Base-by-base conservation (phyloP, 2,329 filamentous ascomycete species). In the Pleochaeta shiraiana region DNA sequence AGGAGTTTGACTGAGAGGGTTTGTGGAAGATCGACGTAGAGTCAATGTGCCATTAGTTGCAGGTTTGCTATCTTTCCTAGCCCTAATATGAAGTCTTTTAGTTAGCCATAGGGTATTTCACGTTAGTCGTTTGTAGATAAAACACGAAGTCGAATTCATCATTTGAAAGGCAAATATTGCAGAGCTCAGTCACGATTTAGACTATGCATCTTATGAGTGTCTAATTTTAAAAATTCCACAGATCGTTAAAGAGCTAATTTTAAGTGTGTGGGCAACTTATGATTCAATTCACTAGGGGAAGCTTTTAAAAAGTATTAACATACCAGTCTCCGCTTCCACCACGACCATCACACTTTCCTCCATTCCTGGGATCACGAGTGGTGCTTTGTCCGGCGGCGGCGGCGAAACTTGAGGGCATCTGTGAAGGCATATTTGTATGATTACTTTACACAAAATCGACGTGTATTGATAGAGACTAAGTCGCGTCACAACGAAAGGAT, bases 401-500 rank as follows among this genome's bases (percentile, higher is more conserved):
- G 74, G 87, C 87, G 77, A 91, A 91, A 79, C 86, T 90, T 71
- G 87, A 89, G 71, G 86, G 84, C 75, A 90, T 81, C 77, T 87
- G 85, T 74, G 84, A 83, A 77, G 86, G 82, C 86, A 90, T 81
- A 61, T 66, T 71, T 67, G 65, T 63, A 47, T 63, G n/a, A n/a
- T 19, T 60, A 43, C 14, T 14, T 12, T 14, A 43, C 39, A 12
- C 14, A 43, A 43, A n/a, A 43, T 43, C 14, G 39, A 43, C n/a
- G 39, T 43, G 2, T 14, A 43, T 43, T 43, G 39, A 43, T 43
- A 14, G n/a, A n/a, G n/a, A 43, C n/a, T 2, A 43, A n/a, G n/a
- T 43, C n/a, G 39, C 39, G 39, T n/a, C 39, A 43, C n/a, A n/a
- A n/a, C n/a, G n/a, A n/a, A 14, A 43, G 39, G 39, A 14, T 43